Evolutionary conservation across 2,329 filamentous ascomycete genomes (phyloP), one percentile per base, ranked within the genome.

Genomic region (Allantophomopsis lycopodina): DNA sequence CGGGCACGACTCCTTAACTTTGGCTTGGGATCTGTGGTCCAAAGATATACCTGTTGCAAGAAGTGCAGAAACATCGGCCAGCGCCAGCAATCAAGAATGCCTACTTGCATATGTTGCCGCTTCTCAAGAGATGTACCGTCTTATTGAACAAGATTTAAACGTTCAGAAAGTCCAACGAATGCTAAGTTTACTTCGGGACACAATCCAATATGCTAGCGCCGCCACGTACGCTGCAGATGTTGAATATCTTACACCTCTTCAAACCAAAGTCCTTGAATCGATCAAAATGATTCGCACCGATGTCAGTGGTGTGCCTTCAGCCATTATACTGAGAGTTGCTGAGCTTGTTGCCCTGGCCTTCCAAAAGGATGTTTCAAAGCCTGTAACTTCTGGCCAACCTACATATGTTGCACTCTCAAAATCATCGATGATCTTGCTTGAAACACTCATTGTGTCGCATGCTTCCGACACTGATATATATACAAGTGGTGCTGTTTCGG

Each of bases 391-490:
- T 56, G 47, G 55, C 38, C 76, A 76, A 41, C 82, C 85, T 6
- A 94, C 86, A 0, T 96, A 87, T 54, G 77, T 98, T 40, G 89
- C 91, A 28, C 73, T 96, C 53, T 86, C 88, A 1, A 94, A 91
- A 57, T 74, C 75, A 15, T 77, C 81, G 42, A 91, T 94, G 70
- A 63, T 69, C 2, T 71, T 86, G 35, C 59, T 93, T 2, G 68
- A 82, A 46, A 62, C 60, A 0, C 60, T 85, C 2, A 63, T 81
- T 3, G 58, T 75, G 4, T 60, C 65, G 13, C 76, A 84, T 45
- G 69, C 75, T 0, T 57, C 62, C 0, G 75, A 83, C 17, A 53
- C 63, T n/a, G 75, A 82, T 30, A 73, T 94, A 0, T 87, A 88
- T 51, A 64, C 62, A 1, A 77, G 76, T 35, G 76, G 76, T 1